Evolutionary conservation across 2,329 filamentous ascomycete genomes (phyloP), one percentile per base, ranked within the genome.

Genomic region (Metarhizium guizhouense): DNA sequence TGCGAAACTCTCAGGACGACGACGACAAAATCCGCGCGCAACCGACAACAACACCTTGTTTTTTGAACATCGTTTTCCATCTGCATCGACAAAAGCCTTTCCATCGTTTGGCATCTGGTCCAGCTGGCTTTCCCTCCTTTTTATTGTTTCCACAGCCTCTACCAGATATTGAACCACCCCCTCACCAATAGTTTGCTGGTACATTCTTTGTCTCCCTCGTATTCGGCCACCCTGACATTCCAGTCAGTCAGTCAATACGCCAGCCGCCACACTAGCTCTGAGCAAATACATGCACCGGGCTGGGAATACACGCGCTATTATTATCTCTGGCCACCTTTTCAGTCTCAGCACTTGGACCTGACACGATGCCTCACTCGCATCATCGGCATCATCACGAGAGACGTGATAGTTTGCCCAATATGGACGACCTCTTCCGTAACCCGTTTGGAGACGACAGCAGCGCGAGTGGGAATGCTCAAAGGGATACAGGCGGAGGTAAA

Each of bases 301-400:
- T 52, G 36, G 40, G 36, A 49, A 32, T 38, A 51, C 20, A 38
- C 20, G 18, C 36, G 11, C 29, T 25, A 40, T 49, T 38, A 14
- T 50, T 43, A 30, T 52, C 42, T 54, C 32, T 47, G n/a, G 40
- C 48, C 16, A 51, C 25, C 18, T 54, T 57, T 38, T 20, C 16
- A 53, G 36, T 51, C 52, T 52, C 38, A 14, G 6, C 36, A 25
- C 42, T n/a, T 47, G 10, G 14, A 6, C 25, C 38, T 45, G 47
- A 54, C 59, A 67, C 63, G n/a, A 70, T 70, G 68, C 63, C 62
- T 58, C 54, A 60, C 55, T 59, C 60, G 53, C 68, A 68, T 54
- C 68, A 69, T 54, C 36, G 61, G 50, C 65, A 63, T 55, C 59
- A 64, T 47, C 68, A 68, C 48, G 18, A 50, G 32, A 38, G 48